phyloP scores from a whole-genome alignment of 1,139 yeast species.

The Hyphopichia fennica region DNA sequence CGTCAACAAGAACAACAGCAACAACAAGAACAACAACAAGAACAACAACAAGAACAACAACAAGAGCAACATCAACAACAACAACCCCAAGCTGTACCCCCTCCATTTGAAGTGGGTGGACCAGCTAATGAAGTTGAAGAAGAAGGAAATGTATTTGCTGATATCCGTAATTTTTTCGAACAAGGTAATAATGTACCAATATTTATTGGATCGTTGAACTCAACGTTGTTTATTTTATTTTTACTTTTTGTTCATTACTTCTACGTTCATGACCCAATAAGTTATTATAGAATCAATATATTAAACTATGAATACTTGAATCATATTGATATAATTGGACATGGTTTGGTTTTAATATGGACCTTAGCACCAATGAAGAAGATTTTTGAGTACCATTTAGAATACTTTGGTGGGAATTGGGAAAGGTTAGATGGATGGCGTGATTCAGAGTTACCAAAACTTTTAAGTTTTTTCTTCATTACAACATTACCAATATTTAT shows the following conservation, averaged over 20 bases:
- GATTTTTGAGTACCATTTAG: background rate
- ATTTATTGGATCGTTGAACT: background rate
- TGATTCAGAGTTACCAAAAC: no score
- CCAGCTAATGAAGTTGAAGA: constrained; percentile 1
- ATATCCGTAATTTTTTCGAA: background rate
- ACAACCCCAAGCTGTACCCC: no score
- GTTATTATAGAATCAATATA: background rate
- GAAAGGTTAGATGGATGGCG: background rate
- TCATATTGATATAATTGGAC: background rate
- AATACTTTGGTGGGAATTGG: background rate
- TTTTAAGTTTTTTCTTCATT: no score
- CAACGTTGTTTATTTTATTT: background rate
- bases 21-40: no score
- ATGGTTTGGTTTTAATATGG: background rate
- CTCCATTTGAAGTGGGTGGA: background rate
- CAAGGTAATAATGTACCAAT: background rate
- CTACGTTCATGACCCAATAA: background rate
- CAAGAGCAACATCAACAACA: no score
- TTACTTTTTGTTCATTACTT: background rate
- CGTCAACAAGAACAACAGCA: no score
- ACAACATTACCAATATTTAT: background rate
- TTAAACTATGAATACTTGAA: background rate
- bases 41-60: no score
- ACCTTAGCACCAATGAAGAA: background rate
- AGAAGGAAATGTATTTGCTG: background rate